Percentiles rank a stretch among this genome's conserved stretches.
Conservation (phyloP, 2,329 filamentous ascomycete genomes). For the Botrytis byssoidea region DNA sequence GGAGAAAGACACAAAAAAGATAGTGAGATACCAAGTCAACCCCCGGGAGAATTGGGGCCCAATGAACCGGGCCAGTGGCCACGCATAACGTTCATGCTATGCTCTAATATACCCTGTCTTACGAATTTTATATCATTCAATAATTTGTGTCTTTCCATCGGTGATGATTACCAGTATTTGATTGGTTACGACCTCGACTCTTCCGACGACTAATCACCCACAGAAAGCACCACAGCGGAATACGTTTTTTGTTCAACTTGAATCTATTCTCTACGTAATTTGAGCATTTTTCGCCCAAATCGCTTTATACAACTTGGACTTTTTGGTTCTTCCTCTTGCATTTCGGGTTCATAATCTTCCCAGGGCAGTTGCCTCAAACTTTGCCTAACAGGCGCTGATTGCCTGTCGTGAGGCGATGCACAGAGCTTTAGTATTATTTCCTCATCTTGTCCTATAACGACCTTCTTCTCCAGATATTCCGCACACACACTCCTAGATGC, state of each 20-base stretch:
- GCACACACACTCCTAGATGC: constrained; percentile 12
- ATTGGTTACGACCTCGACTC: not conserved
- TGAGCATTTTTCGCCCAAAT: not conserved
- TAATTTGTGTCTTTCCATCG: not conserved
- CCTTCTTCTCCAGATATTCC: constrained; percentile 15
- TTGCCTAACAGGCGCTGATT: not conserved
- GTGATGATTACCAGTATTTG: not conserved
- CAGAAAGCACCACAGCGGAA: not conserved
- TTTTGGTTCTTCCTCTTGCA: constrained; percentile 8
- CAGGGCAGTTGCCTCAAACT: not conserved
- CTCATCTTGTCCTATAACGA: constrained; percentile 4
- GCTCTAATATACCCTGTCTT: not conserved
- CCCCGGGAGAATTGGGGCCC: constrained; percentile 94
- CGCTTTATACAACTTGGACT: constrained; percentile 3
- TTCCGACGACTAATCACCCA: not conserved
- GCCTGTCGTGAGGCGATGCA: not conserved
- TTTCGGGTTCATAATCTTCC: constrained; percentile 10
- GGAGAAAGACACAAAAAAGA: constrained; percentile 63
- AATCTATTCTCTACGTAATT: not conserved
- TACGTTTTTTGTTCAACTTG: not conserved
- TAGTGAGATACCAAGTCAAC: constrained; percentile 87
- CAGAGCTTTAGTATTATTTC: not conserved
- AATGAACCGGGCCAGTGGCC: constrained; percentile 38
- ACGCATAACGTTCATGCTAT: constrained; percentile 5
- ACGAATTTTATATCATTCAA: not conserved